Conservation (phyloP, 441 rosid genomes). For the Pelargonium myrrhifolium region DNA sequence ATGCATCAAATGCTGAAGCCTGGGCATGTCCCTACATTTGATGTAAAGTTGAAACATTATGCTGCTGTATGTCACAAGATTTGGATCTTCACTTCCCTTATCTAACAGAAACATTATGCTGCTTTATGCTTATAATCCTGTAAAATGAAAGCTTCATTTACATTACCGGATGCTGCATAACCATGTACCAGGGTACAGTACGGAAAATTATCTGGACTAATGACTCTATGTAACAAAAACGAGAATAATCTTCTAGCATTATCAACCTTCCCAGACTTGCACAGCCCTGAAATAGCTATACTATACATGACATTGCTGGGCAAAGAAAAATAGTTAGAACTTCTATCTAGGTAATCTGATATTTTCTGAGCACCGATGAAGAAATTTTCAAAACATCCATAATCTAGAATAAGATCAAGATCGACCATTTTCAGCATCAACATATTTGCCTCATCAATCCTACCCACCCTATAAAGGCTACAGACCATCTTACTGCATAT, state of each 20-base stretch:
- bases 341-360: constrained; percentile 34
- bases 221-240: constrained; percentile 36
- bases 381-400: constrained; percentile 23
- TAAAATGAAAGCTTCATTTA: constrained; percentile 58
- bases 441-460: constrained; percentile 59
- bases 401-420: constrained; percentile 35
- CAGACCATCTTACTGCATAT: constrained; percentile 66
- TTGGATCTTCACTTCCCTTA: constrained; percentile 26
- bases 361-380: constrained; percentile 37
- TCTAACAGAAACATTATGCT: constrained; percentile 26
- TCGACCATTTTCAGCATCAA: constrained; percentile 50
- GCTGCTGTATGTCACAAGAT: constrained; percentile 14
- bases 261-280: constrained; percentile 56
- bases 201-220: constrained; percentile 55
- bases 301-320: constrained; percentile 57
- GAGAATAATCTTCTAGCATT: constrained; percentile 49
- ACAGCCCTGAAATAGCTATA: constrained; percentile 58
- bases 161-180: constrained; percentile 45
- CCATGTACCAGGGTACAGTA: constrained; percentile 63
- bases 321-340: constrained; percentile 34
- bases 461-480: constrained; percentile 46
- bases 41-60: constrained; percentile 16
- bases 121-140: constrained; percentile 41
- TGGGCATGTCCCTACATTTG: constrained; percentile 18
- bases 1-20: constrained; percentile 22